Base-by-base conservation (phyloP, 2,329 filamentous ascomycete species). In the Fusarium secorum region DNA sequence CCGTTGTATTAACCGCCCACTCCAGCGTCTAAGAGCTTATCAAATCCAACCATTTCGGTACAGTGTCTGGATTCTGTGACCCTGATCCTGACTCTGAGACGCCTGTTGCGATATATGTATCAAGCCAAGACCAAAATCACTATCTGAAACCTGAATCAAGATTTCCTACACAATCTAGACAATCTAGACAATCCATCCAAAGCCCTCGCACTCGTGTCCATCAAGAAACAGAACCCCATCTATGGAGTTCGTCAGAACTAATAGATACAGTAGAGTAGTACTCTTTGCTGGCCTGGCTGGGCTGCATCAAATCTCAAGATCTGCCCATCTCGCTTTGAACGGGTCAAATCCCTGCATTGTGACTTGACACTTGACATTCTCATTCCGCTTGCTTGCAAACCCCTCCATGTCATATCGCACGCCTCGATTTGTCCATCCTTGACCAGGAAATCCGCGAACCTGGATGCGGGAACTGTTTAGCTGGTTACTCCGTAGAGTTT, bases 371-470 rank as follows among this genome's bases (percentile, higher is more conserved):
- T 72, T 70, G 51, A 64, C 63, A 55, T 62, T 74, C 57, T 74
- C 52, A 73, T 67, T 62, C 60, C 63, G 60, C 59, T 73, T 70
- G 45, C 33, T 71, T 68, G 45, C 33, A 44, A 68, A 68, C 53
- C 60, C 62, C 35, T 60, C 62, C 51, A 64, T 64, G 55, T 33
- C 64, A 59, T 57, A 33, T 52, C 41, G 59, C 32, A 60, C 57
- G 41, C 55, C 41, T 67, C 51, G 49, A 48, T 58, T 44, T 46
- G 30, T 32, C 18, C 54, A 65, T 58, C 49, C 58, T 68, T 39
- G 66, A 57, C 54, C 45, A 59, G 45, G 58, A 74, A 73, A 73
- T 68, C 72, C 74, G 64, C 57, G 70, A 66, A 72, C 73, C 73
- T 75, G 70, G 72, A 68, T 74, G 46, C 54, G 64, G 68, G 70